A percentile compares a stretch with the other conserved stretches of the same genome.
Conservation (phyloP, 2,329 filamentous ascomycete species). For the Zasmidium cellare region DNA sequence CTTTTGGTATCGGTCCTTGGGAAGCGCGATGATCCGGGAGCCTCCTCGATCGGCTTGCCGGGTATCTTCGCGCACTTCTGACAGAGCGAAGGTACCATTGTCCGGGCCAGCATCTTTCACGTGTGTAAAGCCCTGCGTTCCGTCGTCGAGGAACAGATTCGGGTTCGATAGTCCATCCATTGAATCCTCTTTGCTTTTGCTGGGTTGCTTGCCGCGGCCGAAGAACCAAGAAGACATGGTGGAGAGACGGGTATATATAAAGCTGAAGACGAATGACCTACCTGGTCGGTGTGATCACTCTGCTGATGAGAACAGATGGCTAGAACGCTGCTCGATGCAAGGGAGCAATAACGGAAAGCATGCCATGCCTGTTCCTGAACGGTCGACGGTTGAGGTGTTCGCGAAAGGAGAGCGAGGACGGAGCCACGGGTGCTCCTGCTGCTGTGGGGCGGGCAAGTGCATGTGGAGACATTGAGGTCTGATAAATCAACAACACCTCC, state of each 20-base stretch:
- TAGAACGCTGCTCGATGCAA: neutral
- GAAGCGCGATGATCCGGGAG: conserved; percentile 6
- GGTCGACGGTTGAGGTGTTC: neutral
- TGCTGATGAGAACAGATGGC: neutral
- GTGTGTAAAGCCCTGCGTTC: conserved; percentile 4
- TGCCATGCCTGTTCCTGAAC: neutral
- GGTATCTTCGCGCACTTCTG: neutral
- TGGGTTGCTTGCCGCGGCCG: neutral
- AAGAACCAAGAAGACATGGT: neutral
- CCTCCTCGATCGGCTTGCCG: conserved; percentile 3
- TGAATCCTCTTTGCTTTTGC: neutral
- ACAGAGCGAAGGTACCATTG: neutral
- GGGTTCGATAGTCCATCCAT: neutral
- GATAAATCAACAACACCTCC: neutral
- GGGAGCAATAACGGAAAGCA: neutral
- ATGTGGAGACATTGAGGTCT: neutral
- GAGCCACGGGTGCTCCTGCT: neutral
- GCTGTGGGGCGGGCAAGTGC: neutral
- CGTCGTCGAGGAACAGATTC: neutral
- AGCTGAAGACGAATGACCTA: neutral
- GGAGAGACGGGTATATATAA: neutral
- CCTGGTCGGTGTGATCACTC: neutral
- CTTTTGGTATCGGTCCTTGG: neutral
- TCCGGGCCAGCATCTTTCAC: neutral
- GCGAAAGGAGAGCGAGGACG: neutral